phyloP scores from a whole-genome alignment of 768 basidiomycete species.

The Suillus hirtellus region DNA sequence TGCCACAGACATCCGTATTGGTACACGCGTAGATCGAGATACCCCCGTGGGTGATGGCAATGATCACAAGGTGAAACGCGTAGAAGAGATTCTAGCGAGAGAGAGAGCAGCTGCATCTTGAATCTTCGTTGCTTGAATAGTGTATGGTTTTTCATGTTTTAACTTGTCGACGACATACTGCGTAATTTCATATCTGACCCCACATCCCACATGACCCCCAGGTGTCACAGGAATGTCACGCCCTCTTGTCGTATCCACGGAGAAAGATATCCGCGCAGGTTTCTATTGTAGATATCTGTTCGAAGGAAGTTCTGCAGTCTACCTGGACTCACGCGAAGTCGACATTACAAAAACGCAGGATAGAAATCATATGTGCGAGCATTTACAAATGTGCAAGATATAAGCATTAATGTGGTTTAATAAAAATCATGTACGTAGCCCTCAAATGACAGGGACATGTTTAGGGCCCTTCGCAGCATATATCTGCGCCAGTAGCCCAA shows the following conservation, averaged over 20 bases:
- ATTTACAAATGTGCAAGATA: neutral
- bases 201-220: neutral
- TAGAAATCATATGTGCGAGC: neutral
- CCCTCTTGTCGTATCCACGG: neutral
- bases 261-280: neutral
- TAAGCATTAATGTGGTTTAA: neutral
- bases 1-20: slow-evolving; percentile 93
- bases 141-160: neutral
- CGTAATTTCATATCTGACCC: neutral
- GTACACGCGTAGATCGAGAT: slow-evolving; percentile 77
- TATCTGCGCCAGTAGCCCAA: slow-evolving; percentile 85
- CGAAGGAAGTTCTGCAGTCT: neutral
- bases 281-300: neutral
- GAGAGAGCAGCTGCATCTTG: slow-evolving; percentile 14
- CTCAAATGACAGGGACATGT: slow-evolving; percentile 47
- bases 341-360: neutral
- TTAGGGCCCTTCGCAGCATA: slow-evolving; percentile 61
- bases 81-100: slow-evolving; percentile 71
- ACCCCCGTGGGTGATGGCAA: slow-evolving; percentile 70
- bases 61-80: slow-evolving; percentile 74
- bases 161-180: neutral
- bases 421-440: neutral
- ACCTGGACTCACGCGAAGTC: neutral
- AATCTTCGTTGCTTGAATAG: slow-evolving; percentile 2
- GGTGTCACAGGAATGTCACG: neutral